phyloP scores from a whole-genome alignment of 495 filamentous ascomycete species.

The Hypoxylon lenormandii region DNA sequence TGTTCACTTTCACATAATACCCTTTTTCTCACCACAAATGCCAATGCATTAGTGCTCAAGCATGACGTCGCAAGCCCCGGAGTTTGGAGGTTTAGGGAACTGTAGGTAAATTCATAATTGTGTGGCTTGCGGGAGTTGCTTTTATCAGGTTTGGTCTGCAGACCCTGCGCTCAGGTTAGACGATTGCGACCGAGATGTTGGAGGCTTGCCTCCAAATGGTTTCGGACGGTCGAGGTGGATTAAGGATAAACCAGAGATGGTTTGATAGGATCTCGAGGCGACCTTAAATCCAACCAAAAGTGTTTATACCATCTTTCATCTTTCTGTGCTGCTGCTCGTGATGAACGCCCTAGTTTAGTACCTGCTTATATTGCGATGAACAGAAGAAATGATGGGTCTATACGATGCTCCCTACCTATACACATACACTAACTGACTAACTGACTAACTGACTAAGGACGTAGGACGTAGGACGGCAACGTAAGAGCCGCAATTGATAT shows the following conservation, averaged over 20 bases:
- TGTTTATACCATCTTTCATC: constrained; percentile 8
- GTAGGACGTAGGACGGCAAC: too few relatives aligned
- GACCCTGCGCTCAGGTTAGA: constrained; percentile 35
- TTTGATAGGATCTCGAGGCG: constrained; percentile 18
- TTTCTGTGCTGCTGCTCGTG: not conserved
- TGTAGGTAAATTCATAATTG: constrained; percentile 17
- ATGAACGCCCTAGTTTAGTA: too few relatives aligned
- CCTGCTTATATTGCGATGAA: too few relatives aligned
- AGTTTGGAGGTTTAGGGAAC: constrained; percentile 29
- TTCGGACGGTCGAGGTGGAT: constrained; percentile 15
- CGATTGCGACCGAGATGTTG: constrained; percentile 18
- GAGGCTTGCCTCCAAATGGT: constrained; percentile 15
- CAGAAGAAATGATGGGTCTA: too few relatives aligned
- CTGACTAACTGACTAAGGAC: too few relatives aligned
- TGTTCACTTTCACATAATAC: constrained; percentile 49
- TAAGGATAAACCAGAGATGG: constrained; percentile 37
- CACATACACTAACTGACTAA: too few relatives aligned
- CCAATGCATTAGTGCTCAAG: constrained; percentile 22
- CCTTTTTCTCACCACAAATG: constrained; percentile 31
- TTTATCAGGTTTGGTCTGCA: constrained; percentile 34
- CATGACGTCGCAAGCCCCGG: constrained; percentile 39
- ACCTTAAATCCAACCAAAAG: constrained; percentile 21
- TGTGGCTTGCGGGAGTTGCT: constrained; percentile 17
- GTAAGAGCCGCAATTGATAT: too few relatives aligned
- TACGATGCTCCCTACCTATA: too few relatives aligned